These are phyloP conservation scores for Amanita thiersii DNA, from an alignment of 768 basidiomycete species.

Conservation along the genomic window DNA sequence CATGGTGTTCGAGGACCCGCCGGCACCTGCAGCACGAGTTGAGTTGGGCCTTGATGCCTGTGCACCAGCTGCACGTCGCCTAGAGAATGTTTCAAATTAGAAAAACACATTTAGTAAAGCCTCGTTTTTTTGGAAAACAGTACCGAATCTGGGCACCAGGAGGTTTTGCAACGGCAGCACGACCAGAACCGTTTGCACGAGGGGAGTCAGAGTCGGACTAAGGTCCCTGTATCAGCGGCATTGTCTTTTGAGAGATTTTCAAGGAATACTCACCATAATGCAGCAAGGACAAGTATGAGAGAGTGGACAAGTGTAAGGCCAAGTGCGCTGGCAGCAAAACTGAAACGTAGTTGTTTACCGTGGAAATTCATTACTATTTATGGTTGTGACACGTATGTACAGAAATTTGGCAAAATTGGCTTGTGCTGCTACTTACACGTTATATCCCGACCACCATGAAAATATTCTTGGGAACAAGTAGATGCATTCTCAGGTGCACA, in stretches of 20 bases:
- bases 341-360: conserved; percentile 17
- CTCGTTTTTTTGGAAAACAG: conserved; percentile 15
- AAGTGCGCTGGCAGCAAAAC: conserved; percentile 23
- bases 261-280: conserved; percentile 29
- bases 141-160: conserved; percentile 80
- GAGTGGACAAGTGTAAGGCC: conserved; percentile 13
- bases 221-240: neutral
- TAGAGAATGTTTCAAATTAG: conserved; percentile 17
- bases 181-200: conserved; percentile 30
- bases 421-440: too few species aligned
- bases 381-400: conserved; percentile 18
- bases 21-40: conserved; percentile 84
- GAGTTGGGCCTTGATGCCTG: conserved; percentile 77
- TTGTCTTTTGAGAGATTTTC: neutral
- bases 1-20: conserved; percentile 97
- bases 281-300: conserved; percentile 13
- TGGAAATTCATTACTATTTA: conserved; percentile 15
- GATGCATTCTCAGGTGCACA: too few species aligned
- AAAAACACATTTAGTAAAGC: conserved; percentile 2
- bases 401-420: conserved; percentile 1
- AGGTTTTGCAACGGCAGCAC: conserved; percentile 54
- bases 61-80: conserved; percentile 63
- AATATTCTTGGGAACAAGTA: too few species aligned
- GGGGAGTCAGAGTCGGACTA: conserved; percentile 80
- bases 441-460: too few species aligned